Conservation (phyloP, 345 rosid species). For the Mercurialis annua region DNA sequence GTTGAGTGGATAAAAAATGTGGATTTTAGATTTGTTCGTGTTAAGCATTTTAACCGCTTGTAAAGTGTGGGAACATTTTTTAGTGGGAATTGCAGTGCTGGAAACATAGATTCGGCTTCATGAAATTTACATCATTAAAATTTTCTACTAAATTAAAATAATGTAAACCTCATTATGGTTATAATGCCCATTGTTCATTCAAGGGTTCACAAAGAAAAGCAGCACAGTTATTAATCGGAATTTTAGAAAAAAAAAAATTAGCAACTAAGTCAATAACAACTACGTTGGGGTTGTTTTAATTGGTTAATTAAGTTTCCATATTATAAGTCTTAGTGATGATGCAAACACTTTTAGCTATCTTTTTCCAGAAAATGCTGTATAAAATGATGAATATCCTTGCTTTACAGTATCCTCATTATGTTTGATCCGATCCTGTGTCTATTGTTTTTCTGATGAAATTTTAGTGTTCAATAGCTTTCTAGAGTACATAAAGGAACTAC, state of each 20-base stretch:
- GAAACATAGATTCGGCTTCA: background rate
- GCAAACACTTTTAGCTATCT: background rate
- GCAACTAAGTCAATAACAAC: background rate
- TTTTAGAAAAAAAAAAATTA: background rate
- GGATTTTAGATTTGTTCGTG: background rate
- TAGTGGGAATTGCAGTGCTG: background rate
- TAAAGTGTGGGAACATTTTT: background rate
- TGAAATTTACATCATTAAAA: background rate
- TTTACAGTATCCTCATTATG: background rate
- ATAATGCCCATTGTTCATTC: too few relatives aligned
- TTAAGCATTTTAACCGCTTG: background rate
- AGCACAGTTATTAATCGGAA: too few relatives aligned
- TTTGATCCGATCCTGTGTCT: background rate
- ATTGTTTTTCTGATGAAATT: background rate
- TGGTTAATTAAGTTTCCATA: background rate
- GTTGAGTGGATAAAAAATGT: background rate
- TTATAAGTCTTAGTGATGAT: background rate
- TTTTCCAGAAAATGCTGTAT: background rate
- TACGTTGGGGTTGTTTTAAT: background rate
- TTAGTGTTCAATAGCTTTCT: background rate
- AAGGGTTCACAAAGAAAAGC: too few relatives aligned
- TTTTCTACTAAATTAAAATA: too few relatives aligned
- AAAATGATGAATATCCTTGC: background rate
- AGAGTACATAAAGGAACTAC: background rate
- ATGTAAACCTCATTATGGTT: too few relatives aligned